Conservation (phyloP, 75 land plant species). For the Ceratopteris richardii region DNA sequence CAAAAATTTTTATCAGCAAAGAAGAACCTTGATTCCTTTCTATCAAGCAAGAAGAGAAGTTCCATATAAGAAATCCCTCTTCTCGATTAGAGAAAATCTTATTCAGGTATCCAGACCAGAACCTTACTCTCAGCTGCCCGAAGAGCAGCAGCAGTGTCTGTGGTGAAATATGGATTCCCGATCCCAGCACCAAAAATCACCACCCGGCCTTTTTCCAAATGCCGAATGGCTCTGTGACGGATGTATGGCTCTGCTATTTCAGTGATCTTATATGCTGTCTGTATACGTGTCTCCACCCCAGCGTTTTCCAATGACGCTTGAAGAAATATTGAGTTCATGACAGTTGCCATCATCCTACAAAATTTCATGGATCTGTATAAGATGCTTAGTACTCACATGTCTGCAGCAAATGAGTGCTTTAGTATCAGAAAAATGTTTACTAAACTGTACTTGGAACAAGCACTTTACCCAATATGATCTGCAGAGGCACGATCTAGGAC, state of each 20-base stretch:
- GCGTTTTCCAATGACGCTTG: slow-evolving; percentile 67
- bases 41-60: no score
- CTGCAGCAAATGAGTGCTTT: no score
- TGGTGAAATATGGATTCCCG: slow-evolving; percentile 64
- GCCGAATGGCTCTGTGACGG: slow-evolving; percentile 59
- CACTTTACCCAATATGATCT: slow-evolving; percentile 66
- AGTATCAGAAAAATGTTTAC: no score
- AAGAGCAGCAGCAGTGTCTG: slow-evolving; percentile 75
- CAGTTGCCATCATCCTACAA: slow-evolving; percentile 82
- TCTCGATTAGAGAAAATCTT: no score
- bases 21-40: no score
- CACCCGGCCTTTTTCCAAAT: slow-evolving; percentile 78
- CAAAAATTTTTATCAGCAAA: no score
- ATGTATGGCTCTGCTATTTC: slow-evolving; percentile 70
- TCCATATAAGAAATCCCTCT: no score
- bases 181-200: slow-evolving; percentile 75
- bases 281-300: slow-evolving; percentile 65
- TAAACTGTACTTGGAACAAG: no score
- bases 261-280: slow-evolving; percentile 45
- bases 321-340: slow-evolving; percentile 70
- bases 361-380: background rate
- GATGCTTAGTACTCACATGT: no score
- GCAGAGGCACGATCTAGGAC: slow-evolving; percentile 56
- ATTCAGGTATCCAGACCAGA: background rate
- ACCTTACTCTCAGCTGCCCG: slow-evolving; percentile 68